Percentiles rank a stretch among this genome's conserved stretches.
Conservation (phyloP, 1,139 yeast species). For the Saccharomycopsis hybrid region DNA sequence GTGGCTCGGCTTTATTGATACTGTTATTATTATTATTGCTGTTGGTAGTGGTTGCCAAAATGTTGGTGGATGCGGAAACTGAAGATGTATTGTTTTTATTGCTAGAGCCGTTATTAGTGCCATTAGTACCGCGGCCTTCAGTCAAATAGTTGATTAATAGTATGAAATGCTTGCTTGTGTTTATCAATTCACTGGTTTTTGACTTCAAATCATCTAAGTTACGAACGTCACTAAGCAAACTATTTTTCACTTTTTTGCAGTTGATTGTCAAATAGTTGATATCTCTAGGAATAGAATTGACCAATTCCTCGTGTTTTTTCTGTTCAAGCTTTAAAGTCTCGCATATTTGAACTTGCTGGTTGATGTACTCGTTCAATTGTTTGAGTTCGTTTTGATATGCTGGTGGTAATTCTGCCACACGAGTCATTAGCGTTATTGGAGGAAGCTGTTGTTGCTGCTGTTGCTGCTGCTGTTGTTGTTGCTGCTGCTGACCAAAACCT, state of each 20-base stretch:
- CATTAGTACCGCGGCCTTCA: slow-evolving; percentile 1
- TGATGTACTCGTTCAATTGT: slow-evolving; percentile 76
- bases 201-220: slow-evolving; percentile 40
- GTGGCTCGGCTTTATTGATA: not conserved
- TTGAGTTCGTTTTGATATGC: slow-evolving; percentile 72
- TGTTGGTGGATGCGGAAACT: no score
- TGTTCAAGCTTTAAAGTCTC: slow-evolving; percentile 67
- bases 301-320: slow-evolving; percentile 58
- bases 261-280: slow-evolving; percentile 63
- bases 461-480: slow-evolving; percentile 30
- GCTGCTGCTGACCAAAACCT: slow-evolving; percentile 21
- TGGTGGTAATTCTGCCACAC: slow-evolving; percentile 80
- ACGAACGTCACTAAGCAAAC: slow-evolving; percentile 59
- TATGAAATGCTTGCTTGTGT: slow-evolving; percentile 17
- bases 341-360: slow-evolving; percentile 74
- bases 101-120: not conserved
- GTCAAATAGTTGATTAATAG: slow-evolving; percentile 19
- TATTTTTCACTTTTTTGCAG: slow-evolving; percentile 59
- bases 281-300: slow-evolving; percentile 81
- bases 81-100: no score
- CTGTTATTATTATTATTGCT: not conserved
- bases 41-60: not conserved
- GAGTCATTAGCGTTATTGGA: slow-evolving; percentile 74
- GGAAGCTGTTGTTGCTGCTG: slow-evolving; percentile 36
- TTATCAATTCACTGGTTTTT: slow-evolving; percentile 22